Base-by-base conservation (phyloP, 352 stramenopile genomes). In the Phytophthora pini region DNA sequence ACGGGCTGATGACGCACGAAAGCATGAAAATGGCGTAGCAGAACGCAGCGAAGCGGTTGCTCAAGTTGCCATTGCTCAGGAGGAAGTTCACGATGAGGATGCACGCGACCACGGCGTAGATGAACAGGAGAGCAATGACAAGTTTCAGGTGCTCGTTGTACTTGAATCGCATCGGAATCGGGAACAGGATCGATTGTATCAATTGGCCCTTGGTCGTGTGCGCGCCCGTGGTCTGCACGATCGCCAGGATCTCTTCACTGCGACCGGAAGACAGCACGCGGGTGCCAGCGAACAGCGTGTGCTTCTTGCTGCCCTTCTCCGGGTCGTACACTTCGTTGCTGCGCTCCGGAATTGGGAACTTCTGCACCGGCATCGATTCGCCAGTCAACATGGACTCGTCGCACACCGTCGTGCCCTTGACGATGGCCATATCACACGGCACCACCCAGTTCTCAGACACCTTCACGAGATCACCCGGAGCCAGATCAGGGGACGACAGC, bases 61-160 rank as follows among this genome's bases (percentile, higher is more conserved):
- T 56, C 12, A 56, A n/a, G 11, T 56, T 56, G 12, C 49, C 49
- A 72, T 92, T 94, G 52, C 65, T 82, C 24, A 93, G 71, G 27
- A 90, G 61, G 56, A 94, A 86, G 50, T 79, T 80, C 71, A 93
- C 81, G 20, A 80, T 74, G 85, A 73, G 53, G 75, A 85, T 13
- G 85, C 81, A 40, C 1, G 82, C 69, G 38, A 97, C 64, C n/a
- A 92, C 69, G 11, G 79, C 87, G 50, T 93, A 83, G 20, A 87
- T 34, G 24, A 94, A 74, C 9, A 98, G 72, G 56, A 95, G 82
- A n/a, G 69, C 46, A 38, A 97, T 78, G 15, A 97, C 77, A 5
- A 82, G 76, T 58, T 92, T 87, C 6, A 98, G 76, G 70, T 98
- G 89, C 29, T 92, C 77, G 57, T 98, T 87, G 72, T 96, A 97